Conservation (phyloP, 2,329 filamentous ascomycete species). For the Phaeosphaeria sp. region DNA sequence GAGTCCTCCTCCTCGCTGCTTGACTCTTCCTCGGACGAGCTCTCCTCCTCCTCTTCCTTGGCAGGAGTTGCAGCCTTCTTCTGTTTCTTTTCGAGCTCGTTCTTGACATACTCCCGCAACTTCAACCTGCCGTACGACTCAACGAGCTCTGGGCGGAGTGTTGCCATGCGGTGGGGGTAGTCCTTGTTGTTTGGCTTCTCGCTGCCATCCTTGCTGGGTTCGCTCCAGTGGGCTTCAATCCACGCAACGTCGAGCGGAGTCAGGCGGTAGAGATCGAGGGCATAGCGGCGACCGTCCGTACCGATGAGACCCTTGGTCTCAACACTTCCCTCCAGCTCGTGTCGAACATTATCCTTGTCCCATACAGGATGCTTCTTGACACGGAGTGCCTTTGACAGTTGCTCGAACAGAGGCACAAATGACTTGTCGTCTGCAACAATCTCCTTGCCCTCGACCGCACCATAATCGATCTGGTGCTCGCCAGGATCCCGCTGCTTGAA, state of each 20-base stretch:
- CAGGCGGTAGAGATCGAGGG: conserved; percentile 94
- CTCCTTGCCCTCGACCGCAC: conserved; percentile 96
- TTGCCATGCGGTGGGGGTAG: conserved; percentile 97
- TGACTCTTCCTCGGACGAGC: conserved; percentile 23
- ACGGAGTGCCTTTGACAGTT: conserved; percentile 86
- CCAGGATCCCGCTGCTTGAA: conserved; percentile 98
- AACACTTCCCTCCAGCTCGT: conserved; percentile 92
- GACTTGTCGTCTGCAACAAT: conserved; percentile 88
- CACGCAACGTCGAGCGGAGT: conserved; percentile 90
- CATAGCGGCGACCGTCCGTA: conserved; percentile 95
- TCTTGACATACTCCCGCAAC: conserved; percentile 87
- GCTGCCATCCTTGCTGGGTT: conserved; percentile 53
- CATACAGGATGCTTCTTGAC: conserved; percentile 96
- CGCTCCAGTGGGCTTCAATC: conserved; percentile 76
- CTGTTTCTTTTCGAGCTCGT: conserved; percentile 65
- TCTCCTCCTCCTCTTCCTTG: conserved; percentile 45
- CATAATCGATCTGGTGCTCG: conserved; percentile 99
- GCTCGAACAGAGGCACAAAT: conserved; percentile 83
- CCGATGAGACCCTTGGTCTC: conserved; percentile 98
- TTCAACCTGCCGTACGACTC: conserved; percentile 84
- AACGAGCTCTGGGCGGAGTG: conserved; percentile 87
- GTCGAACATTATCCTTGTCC: conserved; percentile 92
- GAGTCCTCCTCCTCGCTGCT: conserved; percentile 27
- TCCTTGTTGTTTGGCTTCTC: conserved; percentile 57
- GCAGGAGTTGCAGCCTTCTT: conserved; percentile 48